Base-by-base conservation (phyloP, 179 eudicot species). In the Silene coronaria region DNA sequence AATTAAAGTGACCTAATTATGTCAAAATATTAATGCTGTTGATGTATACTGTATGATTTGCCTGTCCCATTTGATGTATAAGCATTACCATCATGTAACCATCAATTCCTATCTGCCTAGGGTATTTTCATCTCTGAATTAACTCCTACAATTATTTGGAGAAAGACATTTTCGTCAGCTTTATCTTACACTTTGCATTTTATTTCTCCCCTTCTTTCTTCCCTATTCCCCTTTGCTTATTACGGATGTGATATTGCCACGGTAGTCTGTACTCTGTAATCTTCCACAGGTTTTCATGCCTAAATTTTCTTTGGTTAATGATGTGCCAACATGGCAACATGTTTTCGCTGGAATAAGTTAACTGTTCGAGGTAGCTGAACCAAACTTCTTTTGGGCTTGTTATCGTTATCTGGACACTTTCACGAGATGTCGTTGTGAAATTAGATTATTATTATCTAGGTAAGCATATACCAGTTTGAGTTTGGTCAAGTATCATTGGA, bases 1-100 rank as follows among this genome's bases (percentile, higher is more conserved):
- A 70, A 23, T 27, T 45, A 42, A 60, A 45, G 70, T 48, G 80
- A 64, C 75, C 70, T 63, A 4, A 8, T 9, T 76, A 38, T 24
- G 32, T 53, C 67, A 58, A 27, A 14, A 48, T 48, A 51, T 13
- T 51, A 53, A 53, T 53, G 58, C 58, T 53, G 58, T 16, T 53
- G 58, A 53, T 53, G 58, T 17, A 3, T 53, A 16, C 58, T 53
- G 58, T 21, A 53, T 53, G 58, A 14, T n/a, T 53, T 53, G 19
- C 1, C 58, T 53, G 58, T 53, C 19, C 58, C 58, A 30, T 42
- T 71, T 71, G 75, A 48, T 71, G 53, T 53, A 38, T 64, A 17
- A 5, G 6, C 55, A 10, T 17, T 17, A 42, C 68, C 22, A 65
- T 26, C 64, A 48, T n/a, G 45, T 62, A 61, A 38, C 23, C 70